Percentiles rank a stretch among this genome's conserved stretches.
Evolutionary conservation across 2,329 filamentous ascomycete genomes (phyloP).

Genomic region (Purpureocillium lavendulum): DNA sequence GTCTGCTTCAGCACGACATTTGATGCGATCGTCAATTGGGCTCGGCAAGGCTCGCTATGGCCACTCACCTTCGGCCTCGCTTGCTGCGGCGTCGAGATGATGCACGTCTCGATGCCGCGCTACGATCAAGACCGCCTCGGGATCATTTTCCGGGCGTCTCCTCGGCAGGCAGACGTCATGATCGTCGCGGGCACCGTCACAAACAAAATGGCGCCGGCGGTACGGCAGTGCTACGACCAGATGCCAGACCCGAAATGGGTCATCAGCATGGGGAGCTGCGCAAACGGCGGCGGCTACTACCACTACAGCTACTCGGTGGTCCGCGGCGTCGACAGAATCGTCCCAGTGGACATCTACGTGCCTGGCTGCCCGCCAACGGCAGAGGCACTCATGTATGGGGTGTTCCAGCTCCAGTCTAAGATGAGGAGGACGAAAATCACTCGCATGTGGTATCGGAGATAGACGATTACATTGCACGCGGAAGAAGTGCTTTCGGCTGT

Average conservation of each 20-base stretch:
- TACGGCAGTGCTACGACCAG: constrained; percentile 88
- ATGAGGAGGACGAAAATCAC: constrained; percentile 53
- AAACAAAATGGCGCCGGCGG: constrained; percentile 90
- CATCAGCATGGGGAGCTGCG: constrained; percentile 73
- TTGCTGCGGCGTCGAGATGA: constrained; percentile 88
- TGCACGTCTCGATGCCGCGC: constrained; percentile 78
- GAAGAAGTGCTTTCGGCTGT: no score
- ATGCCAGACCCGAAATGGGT: constrained; percentile 91
- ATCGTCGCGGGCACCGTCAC: constrained; percentile 87
- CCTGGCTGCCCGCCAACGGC: constrained; percentile 60
- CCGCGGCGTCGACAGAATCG: constrained; percentile 65
- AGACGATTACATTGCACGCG: no score
- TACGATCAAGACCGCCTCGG: constrained; percentile 84
- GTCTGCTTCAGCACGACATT: constrained; percentile 54
- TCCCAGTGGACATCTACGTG: constrained; percentile 73
- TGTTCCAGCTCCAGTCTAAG: constrained; percentile 71
- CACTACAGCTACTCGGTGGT: constrained; percentile 77
- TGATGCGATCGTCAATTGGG: constrained; percentile 77
- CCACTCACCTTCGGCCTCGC: constrained; percentile 82
- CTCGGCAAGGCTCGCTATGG: constrained; percentile 75
- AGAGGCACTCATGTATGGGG: constrained; percentile 57
- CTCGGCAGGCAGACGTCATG: constrained; percentile 85
- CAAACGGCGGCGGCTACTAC: constrained; percentile 79
- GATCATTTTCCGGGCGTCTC: constrained; percentile 84
- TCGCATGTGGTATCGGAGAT: constrained; percentile 51